Evolutionary conservation across 2,329 filamentous ascomycete genomes (phyloP), one percentile per base, ranked within the genome.

Genomic region (Hymenoscyphus fraxineus): DNA sequence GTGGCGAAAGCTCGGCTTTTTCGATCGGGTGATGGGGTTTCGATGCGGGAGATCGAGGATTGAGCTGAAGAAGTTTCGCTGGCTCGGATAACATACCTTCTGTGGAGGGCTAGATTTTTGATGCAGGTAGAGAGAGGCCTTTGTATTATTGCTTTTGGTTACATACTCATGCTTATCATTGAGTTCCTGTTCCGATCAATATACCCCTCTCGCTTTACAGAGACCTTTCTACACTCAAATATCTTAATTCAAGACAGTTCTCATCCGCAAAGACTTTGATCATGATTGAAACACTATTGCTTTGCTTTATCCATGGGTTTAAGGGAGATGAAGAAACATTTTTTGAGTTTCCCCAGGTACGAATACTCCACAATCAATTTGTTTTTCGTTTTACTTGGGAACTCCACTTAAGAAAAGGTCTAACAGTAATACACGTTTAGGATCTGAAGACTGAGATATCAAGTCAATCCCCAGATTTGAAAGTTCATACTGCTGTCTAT

Each of bases 301-400:
- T 92, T 7, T 89, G 88, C 73, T 92, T 91, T 73, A 85, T 92
- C 59, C 89, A 92, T 75, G 89, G 89, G 58, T 92, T 92, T 81
- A 70, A 89, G 83, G 89, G 89, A 54, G 82, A 83, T 69, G 88
- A 91, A 69, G 80, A 89, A 73, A 91, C 89, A 19, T 92, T 92
- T 72, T 80, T 82, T 57, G 80, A 81, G 3, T 92, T 92, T 69
- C 89, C 89, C 0, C 78, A 82, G 66, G 79, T 80, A 59, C 56
- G 72, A 67, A 6, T 35, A 22, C 47, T 7, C 40, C 41, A 4
- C 3, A 47, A 19, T 35, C 35, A 35, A 10, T 35, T 5, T 35
- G 35, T 3, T 3, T 0, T 54, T 7, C 5, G 13, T n/a, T 38
- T 19, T 5, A 16, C 22, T 60, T 35, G 35, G 9, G 35, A 35